A percentile compares a stretch with the other conserved stretches of the same genome.
phyloP scores from a whole-genome alignment of 2,329 filamentous ascomycete genomes.

The Sarocladium brachiariae region DNA sequence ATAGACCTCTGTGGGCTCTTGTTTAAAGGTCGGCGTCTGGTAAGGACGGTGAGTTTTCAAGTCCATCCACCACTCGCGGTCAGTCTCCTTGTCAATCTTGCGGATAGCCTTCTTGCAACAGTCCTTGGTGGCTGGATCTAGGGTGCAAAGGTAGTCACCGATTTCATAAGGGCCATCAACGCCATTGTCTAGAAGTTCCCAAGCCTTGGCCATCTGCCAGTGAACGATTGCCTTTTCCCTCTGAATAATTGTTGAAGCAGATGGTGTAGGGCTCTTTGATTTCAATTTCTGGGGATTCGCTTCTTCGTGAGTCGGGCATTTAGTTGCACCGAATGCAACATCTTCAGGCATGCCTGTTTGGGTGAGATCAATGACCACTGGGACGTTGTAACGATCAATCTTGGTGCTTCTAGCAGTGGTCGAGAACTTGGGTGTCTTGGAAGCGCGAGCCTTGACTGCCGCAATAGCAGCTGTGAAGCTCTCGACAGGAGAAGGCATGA shows the following conservation, averaged over 20 bases:
- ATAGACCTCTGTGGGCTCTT: not conserved
- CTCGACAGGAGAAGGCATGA: no score
- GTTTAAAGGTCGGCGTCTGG: not conserved
- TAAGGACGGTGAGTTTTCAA: not conserved
- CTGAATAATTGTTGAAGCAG: not conserved
- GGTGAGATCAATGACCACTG: not conserved
- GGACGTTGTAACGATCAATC: no score
- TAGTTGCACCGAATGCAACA: no score
- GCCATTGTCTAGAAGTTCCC: not conserved
- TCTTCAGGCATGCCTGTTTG: not conserved
- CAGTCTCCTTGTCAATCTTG: not conserved
- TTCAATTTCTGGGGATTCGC: not conserved
- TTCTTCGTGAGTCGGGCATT: not conserved
- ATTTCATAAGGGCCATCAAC: slow-evolving; percentile 9
- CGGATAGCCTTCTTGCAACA: not conserved
- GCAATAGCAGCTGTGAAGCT: no score
- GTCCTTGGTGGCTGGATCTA: not conserved
- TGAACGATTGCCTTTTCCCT: not conserved
- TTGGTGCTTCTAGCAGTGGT: no score
- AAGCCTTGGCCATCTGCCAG: slow-evolving; percentile 5
- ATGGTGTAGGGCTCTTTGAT: not conserved
- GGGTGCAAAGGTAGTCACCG: slow-evolving; percentile 7
- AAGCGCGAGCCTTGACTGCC: no score
- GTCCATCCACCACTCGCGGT: not conserved
- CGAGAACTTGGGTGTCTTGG: no score